These are phyloP conservation scores for Talaromyces nanjingensis DNA, from an alignment of 495 filamentous ascomycete species.

Conservation along the genomic window DNA sequence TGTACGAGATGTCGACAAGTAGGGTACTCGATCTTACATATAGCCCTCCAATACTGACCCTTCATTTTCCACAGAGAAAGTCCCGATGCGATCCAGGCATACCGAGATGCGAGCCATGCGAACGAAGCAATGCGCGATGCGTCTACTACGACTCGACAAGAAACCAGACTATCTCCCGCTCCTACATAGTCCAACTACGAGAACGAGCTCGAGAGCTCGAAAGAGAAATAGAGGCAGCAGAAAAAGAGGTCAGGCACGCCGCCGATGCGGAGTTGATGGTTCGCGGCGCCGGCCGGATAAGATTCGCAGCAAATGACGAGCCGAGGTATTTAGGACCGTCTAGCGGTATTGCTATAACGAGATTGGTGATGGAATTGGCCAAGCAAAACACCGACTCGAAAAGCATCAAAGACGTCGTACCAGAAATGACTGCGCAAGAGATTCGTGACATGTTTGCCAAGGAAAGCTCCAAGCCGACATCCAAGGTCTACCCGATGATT, in stretches of 20 bases:
- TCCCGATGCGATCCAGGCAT: constrained; percentile 88
- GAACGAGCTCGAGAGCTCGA: constrained; percentile 73
- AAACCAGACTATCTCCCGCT: constrained; percentile 67
- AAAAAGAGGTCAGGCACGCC: constrained; percentile 58
- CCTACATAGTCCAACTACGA: constrained; percentile 82
- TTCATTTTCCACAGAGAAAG: constrained; percentile 52
- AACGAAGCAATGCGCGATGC: constrained; percentile 79
- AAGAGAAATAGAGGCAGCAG: constrained; percentile 56
- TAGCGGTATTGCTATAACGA: constrained; percentile 89
- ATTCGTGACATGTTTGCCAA: constrained; percentile 50
- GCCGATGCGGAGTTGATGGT: constrained; percentile 74
- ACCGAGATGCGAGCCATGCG: constrained; percentile 86
- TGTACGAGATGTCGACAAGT: constrained; percentile 83
- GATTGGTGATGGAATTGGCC: constrained; percentile 89
- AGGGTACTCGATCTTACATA: constrained; percentile 14
- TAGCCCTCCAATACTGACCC: background rate
- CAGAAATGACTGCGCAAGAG: constrained; percentile 53
- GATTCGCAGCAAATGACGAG: constrained; percentile 73
- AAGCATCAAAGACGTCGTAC: constrained; percentile 82
- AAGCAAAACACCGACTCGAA: constrained; percentile 79
- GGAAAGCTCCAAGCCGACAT: constrained; percentile 54
- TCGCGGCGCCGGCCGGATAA: constrained; percentile 72
- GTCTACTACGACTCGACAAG: constrained; percentile 89
- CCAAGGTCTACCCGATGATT: constrained; percentile 69
- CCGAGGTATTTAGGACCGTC: constrained; percentile 84